Evolutionary conservation across 78 protist genomes (phyloP), one percentile per base, ranked within the genome.

Genomic region (Guillardia theta): DNA sequence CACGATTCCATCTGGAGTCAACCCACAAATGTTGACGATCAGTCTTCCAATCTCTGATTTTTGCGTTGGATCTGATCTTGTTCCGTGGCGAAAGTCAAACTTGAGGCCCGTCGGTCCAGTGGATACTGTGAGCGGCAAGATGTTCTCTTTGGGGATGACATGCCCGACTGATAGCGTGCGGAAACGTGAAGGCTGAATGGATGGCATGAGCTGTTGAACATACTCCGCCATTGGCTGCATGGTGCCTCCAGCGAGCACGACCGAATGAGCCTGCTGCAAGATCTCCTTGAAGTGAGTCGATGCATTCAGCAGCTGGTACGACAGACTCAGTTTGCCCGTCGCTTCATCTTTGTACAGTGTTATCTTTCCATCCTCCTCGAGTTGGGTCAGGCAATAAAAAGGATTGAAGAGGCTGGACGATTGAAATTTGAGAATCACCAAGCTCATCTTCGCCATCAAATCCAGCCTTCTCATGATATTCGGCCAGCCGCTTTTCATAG

Each of bases 1-100:
- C 1, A 97, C 97, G 12, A 96, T 64, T 21, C 98, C 98, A 15
- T 70, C 96, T 2, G 98, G 97, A 4, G 96, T 96, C 21, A 87
- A 77, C 1, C 33, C 46, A 64, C 94, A 78, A 22, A 94, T 76
- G 48, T 95, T 77, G 44, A 83, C 9, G 24, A 97, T 24, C 46
- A 39, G 21, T 46, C 53, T 45, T 10, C 96, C 96, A 18, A 95
- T 24, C 4, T 2, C 58, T 1, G 45, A 90, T 37, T n/a, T n/a
- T n/a, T n/a, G n/a, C n/a, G n/a, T 36, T 1, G 90, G 90, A 27
- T 12, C 45, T 4, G 90, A 37, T 2, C 90, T 46, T 19, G 24
- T 44, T 10, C 48, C 90, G 50, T 78, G 90, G 0, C 90, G 47
- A 3, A 78, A 78, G 33, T 78, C 39, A 10, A 41, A 43, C 45